These are phyloP conservation scores for Phytophthora multivora DNA, from an alignment of 352 stramenopile genomes.

Conservation along the genomic window DNA sequence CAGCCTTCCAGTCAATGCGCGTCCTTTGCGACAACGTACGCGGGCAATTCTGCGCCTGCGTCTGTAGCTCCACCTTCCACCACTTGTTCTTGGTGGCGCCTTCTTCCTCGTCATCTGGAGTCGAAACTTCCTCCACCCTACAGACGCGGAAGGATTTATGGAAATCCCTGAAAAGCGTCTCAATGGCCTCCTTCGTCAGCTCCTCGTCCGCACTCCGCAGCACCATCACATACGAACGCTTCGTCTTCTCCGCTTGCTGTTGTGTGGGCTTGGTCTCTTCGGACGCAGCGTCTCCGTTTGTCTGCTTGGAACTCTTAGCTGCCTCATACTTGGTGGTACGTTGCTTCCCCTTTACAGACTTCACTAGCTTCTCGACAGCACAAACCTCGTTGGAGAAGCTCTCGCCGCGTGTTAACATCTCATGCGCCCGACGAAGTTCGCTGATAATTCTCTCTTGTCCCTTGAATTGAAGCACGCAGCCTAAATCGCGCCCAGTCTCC, in stretches of 20 bases:
- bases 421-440: constrained; percentile 65
- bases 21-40: constrained; percentile 36
- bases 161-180: constrained; percentile 38
- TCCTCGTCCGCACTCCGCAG: constrained; percentile 43
- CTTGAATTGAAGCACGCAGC: constrained; percentile 73
- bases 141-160: constrained; percentile 34
- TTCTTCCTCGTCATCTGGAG: not conserved
- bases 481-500: constrained; percentile 78
- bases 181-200: constrained; percentile 39
- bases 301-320: constrained; percentile 7
- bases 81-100: constrained; percentile 20
- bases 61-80: constrained; percentile 47
- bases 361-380: constrained; percentile 21
- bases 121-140: no score
- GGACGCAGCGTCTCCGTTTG: not conserved
- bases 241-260: constrained; percentile 23
- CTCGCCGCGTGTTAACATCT: constrained; percentile 45
- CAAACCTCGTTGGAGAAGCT: constrained; percentile 61
- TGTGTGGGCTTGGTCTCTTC: constrained; percentile 17
- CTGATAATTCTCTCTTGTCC: constrained; percentile 66
- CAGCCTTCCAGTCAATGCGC: constrained; percentile 45
- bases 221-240: constrained; percentile 37
- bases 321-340: constrained; percentile 1
- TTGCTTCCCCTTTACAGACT: constrained; percentile 16
- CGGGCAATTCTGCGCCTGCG: constrained; percentile 35